These are phyloP conservation scores for Petrea volubilis DNA, from an alignment of 257 asterid species.

Conservation along the genomic window DNA sequence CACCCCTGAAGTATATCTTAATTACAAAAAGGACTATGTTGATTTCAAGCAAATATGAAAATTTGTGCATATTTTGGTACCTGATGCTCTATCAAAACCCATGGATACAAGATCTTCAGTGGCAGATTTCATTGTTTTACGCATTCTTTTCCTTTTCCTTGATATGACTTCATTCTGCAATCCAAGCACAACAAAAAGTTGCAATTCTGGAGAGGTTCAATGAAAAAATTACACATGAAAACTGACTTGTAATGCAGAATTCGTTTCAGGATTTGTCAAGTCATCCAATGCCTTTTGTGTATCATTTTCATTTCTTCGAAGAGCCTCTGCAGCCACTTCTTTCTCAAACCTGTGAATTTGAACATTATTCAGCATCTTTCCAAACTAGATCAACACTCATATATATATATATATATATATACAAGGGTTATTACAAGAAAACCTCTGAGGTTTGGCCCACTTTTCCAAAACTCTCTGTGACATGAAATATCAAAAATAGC, in stretches of 20 bases:
- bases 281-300: slow-evolving; percentile 79
- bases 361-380: slow-evolving; percentile 17
- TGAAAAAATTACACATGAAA: slow-evolving; percentile 10
- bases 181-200: slow-evolving; percentile 10
- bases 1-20: no score
- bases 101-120: slow-evolving; percentile 54
- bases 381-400: background rate
- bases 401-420: no score
- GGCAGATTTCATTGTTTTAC: slow-evolving; percentile 41
- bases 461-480: no score
- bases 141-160: slow-evolving; percentile 62
- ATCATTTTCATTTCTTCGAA: slow-evolving; percentile 91
- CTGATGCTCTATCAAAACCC: slow-evolving; percentile 73
- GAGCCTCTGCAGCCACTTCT: slow-evolving; percentile 91
- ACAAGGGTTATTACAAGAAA: no score
- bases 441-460: no score
- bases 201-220: background rate
- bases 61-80: slow-evolving; percentile 34
- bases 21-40: no score
- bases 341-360: slow-evolving; percentile 61
- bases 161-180: slow-evolving; percentile 66
- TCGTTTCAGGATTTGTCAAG: slow-evolving; percentile 77
- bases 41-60: no score
- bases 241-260: slow-evolving; percentile 66
- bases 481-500: no score